A percentile compares a stretch with the other conserved stretches of the same genome.
These are phyloP conservation scores for Didymella sp. DNA, from an alignment of 2,329 filamentous ascomycete genomes.

Conservation along the genomic window DNA sequence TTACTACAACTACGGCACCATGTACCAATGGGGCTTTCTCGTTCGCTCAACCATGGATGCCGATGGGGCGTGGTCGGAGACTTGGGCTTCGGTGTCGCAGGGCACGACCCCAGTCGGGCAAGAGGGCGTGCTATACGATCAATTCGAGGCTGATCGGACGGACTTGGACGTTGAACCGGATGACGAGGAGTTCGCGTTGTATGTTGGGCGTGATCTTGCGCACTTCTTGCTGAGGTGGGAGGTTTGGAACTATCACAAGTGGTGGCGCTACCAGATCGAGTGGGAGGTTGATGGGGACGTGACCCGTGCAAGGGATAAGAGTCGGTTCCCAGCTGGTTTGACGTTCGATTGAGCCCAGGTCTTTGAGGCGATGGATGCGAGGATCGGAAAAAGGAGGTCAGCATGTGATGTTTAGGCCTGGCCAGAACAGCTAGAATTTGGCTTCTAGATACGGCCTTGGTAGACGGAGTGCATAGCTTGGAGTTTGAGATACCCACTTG, in stretches of 20 bases:
- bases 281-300: constrained; percentile 23
- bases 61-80: constrained; percentile 21
- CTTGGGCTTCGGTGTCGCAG: constrained; percentile 16
- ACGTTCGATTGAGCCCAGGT: constrained; percentile 2
- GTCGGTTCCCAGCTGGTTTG: constrained; percentile 13
- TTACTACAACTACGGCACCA: constrained; percentile 24
- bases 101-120: constrained; percentile 16
- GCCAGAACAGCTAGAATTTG: neutral
- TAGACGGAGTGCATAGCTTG: neutral
- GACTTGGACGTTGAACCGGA: constrained; percentile 10
- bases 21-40: constrained; percentile 22
- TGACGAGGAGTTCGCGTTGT: constrained; percentile 21
- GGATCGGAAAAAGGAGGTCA: neutral
- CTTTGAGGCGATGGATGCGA: neutral
- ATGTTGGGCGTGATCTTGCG: constrained; percentile 15
- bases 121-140: constrained; percentile 19
- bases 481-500: neutral
- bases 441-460: neutral
- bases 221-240: constrained; percentile 14
- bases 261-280: constrained; percentile 15
- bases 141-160: constrained; percentile 4
- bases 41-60: constrained; percentile 19
- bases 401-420: neutral
- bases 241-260: constrained; percentile 22
- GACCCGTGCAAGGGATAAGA: constrained; percentile 14